These are phyloP conservation scores for Dendrobium officinale DNA, from an alignment of 106 monocot species.

Conservation along the genomic window DNA sequence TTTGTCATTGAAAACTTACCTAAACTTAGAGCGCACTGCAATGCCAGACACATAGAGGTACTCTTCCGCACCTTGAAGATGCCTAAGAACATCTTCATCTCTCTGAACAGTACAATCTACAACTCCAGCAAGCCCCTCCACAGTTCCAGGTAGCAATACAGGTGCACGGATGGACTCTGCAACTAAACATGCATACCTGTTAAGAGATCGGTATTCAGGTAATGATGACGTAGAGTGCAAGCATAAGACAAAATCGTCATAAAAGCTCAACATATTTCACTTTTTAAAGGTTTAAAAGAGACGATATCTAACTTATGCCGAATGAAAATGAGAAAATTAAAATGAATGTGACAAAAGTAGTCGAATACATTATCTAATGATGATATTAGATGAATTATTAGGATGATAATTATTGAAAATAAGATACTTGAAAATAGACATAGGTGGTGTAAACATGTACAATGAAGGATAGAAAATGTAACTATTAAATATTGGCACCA, in stretches of 20 bases:
- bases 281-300: too few relatives aligned
- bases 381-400: too few relatives aligned
- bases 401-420: too few relatives aligned
- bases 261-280: not conserved
- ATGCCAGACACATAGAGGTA: slow-evolving; percentile 89
- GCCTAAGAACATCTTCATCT: slow-evolving; percentile 63
- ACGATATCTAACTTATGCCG: too few relatives aligned
- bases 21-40: slow-evolving; percentile 58
- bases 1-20: slow-evolving; percentile 27
- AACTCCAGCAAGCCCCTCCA: slow-evolving; percentile 47
- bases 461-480: too few relatives aligned
- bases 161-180: slow-evolving; percentile 43
- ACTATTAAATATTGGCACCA: too few relatives aligned
- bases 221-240: not conserved
- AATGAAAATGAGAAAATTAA: too few relatives aligned
- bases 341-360: too few relatives aligned
- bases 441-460: too few relatives aligned
- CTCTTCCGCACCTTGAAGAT: slow-evolving; percentile 52
- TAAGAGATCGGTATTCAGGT: not conserved
- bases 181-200: slow-evolving; percentile 93
- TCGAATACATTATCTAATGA: too few relatives aligned
- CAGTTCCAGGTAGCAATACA: not conserved
- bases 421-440: too few relatives aligned
- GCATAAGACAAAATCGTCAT: not conserved
- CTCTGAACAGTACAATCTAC: slow-evolving; percentile 73